These are phyloP conservation scores for Taphrina sp. DNA, from an alignment of 1,139 yeast genomes.

Conservation along the genomic window DNA sequence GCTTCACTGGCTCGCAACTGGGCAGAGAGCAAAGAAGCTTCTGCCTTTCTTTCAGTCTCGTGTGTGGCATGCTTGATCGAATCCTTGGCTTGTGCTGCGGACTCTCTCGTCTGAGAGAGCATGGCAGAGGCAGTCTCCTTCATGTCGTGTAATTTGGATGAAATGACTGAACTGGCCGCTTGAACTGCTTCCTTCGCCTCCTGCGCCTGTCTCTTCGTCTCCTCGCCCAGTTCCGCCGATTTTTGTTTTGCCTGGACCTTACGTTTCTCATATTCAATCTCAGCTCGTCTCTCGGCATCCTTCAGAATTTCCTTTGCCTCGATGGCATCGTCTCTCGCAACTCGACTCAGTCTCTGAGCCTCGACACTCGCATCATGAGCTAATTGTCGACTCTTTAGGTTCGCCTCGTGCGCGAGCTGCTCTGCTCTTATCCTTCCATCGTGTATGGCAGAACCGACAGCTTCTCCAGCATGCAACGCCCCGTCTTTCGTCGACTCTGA, in stretches of 20 bases:
- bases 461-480: conserved; percentile 8
- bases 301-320: conserved; percentile 16
- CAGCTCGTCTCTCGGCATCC: conserved; percentile 17
- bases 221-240: conserved; percentile 6
- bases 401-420: background rate
- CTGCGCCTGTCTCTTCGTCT: conserved; percentile 8
- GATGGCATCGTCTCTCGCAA: conserved; percentile 2
- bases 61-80: conserved; percentile 3
- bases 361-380: conserved; percentile 9
- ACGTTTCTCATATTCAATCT: conserved; percentile 1
- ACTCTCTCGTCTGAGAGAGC: background rate
- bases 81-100: background rate
- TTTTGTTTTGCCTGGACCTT: conserved; percentile 5
- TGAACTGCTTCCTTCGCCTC: conserved; percentile 5
- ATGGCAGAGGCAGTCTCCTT: conserved; percentile 1
- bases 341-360: conserved; percentile 10
- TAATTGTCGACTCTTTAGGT: background rate
- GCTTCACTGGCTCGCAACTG: conserved; percentile 18
- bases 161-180: background rate
- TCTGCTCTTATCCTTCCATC: background rate
- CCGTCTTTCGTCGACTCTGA: conserved; percentile 20
- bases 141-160: conserved; percentile 6
- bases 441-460: conserved; percentile 5
- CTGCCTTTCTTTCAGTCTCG: background rate
- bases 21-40: conserved; percentile 7